Evolutionary conservation across 2,329 filamentous ascomycete genomes (phyloP).

Genomic region (Orbilia javanica): DNA sequence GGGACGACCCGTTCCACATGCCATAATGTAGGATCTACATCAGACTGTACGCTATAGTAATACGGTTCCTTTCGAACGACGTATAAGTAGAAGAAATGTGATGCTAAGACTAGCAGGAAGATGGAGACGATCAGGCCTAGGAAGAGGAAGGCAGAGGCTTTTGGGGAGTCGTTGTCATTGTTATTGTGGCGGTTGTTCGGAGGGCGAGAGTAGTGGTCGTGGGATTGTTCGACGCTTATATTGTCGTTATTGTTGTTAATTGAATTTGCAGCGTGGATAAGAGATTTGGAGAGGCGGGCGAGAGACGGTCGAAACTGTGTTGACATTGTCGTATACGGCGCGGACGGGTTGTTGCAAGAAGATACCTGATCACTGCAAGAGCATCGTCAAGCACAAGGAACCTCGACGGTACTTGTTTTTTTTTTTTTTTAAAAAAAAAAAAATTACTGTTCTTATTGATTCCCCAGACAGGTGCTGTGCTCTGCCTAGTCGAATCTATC

Average conservation of each 20-base stretch:
- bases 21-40: slow-evolving; percentile 55
- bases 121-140: slow-evolving; percentile 46
- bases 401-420: too few species aligned
- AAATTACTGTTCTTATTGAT: not conserved
- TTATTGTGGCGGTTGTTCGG: slow-evolving; percentile 40
- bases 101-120: slow-evolving; percentile 45
- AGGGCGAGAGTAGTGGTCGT: slow-evolving; percentile 16
- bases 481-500: too few species aligned
- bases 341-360: not conserved
- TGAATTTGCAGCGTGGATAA: not conserved
- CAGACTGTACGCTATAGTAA: slow-evolving; percentile 55
- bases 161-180: slow-evolving; percentile 25
- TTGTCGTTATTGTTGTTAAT: not conserved
- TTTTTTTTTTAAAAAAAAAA: too few species aligned
- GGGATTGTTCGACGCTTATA: not conserved
- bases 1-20: slow-evolving; percentile 55
- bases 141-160: slow-evolving; percentile 51
- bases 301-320: slow-evolving; percentile 30
- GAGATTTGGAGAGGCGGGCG: slow-evolving; percentile 7
- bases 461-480: not conserved
- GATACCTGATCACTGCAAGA: not conserved
- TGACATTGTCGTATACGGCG: slow-evolving; percentile 38
- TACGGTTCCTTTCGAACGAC: slow-evolving; percentile 44
- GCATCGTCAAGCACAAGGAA: slow-evolving; percentile 28
- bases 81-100: slow-evolving; percentile 57